Percentiles rank a stretch among this genome's conserved stretches.
phyloP scores from a whole-genome alignment of 345 rosid species.

The Eucalyptus urophylla region DNA sequence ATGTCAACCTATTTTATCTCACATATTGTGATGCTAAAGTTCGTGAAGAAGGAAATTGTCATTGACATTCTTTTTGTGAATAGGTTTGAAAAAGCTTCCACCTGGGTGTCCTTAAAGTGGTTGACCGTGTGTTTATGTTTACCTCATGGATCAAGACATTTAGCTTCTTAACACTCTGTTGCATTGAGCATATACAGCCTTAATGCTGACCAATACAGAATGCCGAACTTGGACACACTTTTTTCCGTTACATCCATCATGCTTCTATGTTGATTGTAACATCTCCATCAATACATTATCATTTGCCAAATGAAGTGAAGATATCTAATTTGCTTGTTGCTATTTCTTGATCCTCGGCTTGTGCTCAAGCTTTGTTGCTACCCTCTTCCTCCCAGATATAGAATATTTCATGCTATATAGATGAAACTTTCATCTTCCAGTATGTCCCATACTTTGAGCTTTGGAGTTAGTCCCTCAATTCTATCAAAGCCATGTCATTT shows the following conservation, averaged over 20 bases:
- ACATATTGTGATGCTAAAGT: neutral
- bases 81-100: neutral
- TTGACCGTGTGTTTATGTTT: neutral
- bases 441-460: neutral
- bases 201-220: neutral
- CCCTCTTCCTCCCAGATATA: neutral
- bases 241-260: neutral
- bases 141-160: neutral
- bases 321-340: neutral
- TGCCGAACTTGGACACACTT: neutral
- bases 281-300: neutral
- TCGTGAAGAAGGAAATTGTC: neutral
- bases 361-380: neutral
- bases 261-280: neutral
- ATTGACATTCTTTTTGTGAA: neutral
- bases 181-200: neutral
- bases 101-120: neutral
- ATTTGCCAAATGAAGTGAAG: neutral
- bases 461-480: neutral
- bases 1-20: neutral
- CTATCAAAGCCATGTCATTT: neutral
- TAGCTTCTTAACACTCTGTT: neutral
- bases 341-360: neutral
- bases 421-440: neutral
- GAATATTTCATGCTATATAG: neutral